phyloP scores from a whole-genome alignment of 1,284 basidiomycete species.

The Sporisorium sorghi region DNA sequence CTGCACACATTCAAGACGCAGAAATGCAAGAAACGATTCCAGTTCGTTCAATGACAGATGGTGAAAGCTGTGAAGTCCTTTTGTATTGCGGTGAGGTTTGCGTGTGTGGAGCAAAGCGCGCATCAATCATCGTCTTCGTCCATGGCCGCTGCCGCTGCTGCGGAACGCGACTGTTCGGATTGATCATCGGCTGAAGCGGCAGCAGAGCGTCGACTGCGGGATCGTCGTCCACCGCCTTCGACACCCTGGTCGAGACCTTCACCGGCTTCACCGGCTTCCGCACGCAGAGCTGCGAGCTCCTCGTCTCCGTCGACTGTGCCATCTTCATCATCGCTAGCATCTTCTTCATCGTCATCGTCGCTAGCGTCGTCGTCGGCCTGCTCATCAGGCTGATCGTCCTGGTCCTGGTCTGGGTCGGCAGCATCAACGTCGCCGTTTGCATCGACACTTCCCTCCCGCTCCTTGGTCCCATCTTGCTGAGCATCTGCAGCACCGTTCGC shows the following conservation, averaged over 20 bases:
- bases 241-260: constrained; percentile 39
- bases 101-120: background rate
- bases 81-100: constrained; percentile 3
- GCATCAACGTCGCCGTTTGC: constrained; percentile 22
- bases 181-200: constrained; percentile 5
- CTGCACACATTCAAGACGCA: background rate
- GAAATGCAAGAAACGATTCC: background rate
- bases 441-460: constrained; percentile 4
- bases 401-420: constrained; percentile 8
- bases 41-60: too few species aligned
- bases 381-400: constrained; percentile 18
- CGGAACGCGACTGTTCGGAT: background rate
- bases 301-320: constrained; percentile 58
- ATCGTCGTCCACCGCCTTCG: constrained; percentile 24
- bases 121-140: constrained; percentile 32
- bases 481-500: constrained; percentile 13
- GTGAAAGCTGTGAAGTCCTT: background rate
- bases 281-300: constrained; percentile 59
- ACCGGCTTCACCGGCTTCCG: constrained; percentile 51
- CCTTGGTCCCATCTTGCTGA: constrained; percentile 6
- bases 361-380: constrained; percentile 23
- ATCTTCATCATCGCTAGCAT: constrained; percentile 51
- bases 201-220: constrained; percentile 28
- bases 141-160: constrained; percentile 22
- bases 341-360: constrained; percentile 39